A percentile compares a stretch with the other conserved stretches of the same genome.
phyloP scores from a whole-genome alignment of 106 monocot species.

The Posidonia australis region DNA sequence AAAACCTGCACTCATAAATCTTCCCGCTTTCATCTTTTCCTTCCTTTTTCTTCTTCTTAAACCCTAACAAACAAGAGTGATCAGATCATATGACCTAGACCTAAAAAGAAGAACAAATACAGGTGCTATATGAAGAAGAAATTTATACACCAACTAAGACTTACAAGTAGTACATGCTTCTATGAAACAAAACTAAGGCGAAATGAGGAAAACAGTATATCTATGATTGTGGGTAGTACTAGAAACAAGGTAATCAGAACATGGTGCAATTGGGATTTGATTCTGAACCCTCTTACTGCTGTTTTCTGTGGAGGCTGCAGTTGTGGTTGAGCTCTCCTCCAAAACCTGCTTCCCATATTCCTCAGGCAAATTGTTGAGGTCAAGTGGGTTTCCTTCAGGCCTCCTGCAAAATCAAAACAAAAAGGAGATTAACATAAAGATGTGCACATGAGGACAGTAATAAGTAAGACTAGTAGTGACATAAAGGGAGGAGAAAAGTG shows the following conservation, averaged over 20 bases:
- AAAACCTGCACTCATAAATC: conserved; percentile 90
- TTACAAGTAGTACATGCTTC: no score
- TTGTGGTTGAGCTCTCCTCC: conserved; percentile 78
- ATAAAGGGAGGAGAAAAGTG: neutral
- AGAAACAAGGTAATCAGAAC: no score
- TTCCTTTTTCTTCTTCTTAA: conserved; percentile 53
- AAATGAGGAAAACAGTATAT: no score
- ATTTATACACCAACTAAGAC: no score
- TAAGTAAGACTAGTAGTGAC: no score
- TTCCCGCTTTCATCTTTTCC: conserved; percentile 70
- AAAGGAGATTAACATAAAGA: neutral
- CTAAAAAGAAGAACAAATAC: neutral
- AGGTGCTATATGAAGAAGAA: no score
- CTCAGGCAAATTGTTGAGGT: conserved; percentile 96
- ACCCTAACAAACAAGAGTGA: neutral
- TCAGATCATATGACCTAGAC: neutral
- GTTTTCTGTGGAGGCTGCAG: conserved; percentile 56
- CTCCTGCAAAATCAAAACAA: conserved; percentile 42
- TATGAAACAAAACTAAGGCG: no score
- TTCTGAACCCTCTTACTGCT: conserved; percentile 24
- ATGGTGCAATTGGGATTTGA: no score
- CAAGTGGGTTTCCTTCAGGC: conserved; percentile 58
- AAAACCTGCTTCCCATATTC: conserved; percentile 66
- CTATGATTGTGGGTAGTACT: no score
- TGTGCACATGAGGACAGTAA: no score